Percentiles rank a stretch among this genome's conserved stretches.
Evolutionary conservation across 176 grass and related monocot genomes (phyloP).

Genomic region (Musa itinerans): DNA sequence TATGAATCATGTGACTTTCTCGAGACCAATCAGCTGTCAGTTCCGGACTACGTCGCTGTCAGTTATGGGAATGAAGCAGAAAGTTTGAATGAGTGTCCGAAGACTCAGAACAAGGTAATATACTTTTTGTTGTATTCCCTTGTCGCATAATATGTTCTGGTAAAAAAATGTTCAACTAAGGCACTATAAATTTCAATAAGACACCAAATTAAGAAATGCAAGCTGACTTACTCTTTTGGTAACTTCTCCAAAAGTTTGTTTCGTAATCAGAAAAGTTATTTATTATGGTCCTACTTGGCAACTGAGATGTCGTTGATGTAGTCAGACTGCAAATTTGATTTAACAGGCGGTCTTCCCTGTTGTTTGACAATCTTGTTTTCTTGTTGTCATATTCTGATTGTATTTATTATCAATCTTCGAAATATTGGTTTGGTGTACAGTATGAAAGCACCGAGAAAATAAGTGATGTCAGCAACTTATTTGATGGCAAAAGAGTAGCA

Average conservation of each 20-base stretch:
- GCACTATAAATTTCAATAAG: not conserved
- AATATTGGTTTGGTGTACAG: constrained; percentile 14
- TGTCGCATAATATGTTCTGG: too few relatives aligned
- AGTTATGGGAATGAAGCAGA: not conserved
- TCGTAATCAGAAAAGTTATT: not conserved
- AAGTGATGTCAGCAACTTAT: constrained; percentile 6
- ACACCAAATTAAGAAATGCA: too few relatives aligned
- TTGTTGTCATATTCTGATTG: not conserved
- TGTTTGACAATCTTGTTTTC: not conserved
- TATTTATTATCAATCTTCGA: not conserved
- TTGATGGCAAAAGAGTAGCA: constrained; percentile 9
- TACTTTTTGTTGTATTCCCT: not conserved
- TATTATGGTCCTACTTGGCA: not conserved
- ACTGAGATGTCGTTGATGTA: not conserved
- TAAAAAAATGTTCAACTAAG: not conserved
- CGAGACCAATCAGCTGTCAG: not conserved
- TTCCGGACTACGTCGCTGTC: not conserved
- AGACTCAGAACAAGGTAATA: not conserved
- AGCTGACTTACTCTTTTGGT: too few relatives aligned
- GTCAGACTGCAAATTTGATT: not conserved
- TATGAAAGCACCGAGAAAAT: constrained; percentile 1
- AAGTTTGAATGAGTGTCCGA: not conserved
- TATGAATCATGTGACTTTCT: not conserved
- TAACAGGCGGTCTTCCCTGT: not conserved
- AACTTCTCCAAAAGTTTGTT: too few relatives aligned